Evolutionary conservation across 225 moss, liverwort and hornwort species (phyloP), one percentile per base, ranked within the genome.

Genomic region (Polytrichum commune): DNA sequence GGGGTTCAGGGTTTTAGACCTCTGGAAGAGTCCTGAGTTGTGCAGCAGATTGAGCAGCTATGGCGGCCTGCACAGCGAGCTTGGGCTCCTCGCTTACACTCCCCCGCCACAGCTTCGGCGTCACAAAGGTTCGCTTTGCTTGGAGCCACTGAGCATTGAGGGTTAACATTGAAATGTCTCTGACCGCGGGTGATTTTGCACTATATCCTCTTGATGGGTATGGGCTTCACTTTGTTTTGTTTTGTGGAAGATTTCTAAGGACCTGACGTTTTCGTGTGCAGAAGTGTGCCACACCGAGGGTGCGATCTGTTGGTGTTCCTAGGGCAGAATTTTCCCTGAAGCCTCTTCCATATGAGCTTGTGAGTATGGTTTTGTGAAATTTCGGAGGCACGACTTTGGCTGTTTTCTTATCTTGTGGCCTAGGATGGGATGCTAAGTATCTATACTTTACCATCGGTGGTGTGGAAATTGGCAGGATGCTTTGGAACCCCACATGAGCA

Each of bases 401-500:
- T 66, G 13, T 9, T 18, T 29, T 27, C 63, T 18, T 46, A 46
- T 6, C 28, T 24, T 66, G 22, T 20, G n/a, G 22, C 5, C 4
- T 46, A 46, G 7, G 1, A 55, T 7, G 26, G 25, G 68, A 68
- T 24, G 26, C 54, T 24, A 54, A 27, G 53, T 10, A 54, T 9
- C 54, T 25, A 16, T 28, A 19, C 10, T 1, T 65, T 32, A 13
- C 54, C 16, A 8, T 68, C 24, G 54, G 25, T 24, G 25, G 19
- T 29, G 61, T 53, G 56, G 19, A 38, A 5, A 73, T 32, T 71
- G 56, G 67, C 83, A 89, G 91, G 91, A 93, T 76, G 91, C 87
- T 19, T 73, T 99, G 72, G 93, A 99, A 78, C 98, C 98, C 18
- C 87, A 95, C 72, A 76, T 93, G 80, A 99, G 98, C 86, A 86